Conservation (phyloP, 2,329 filamentous ascomycete genomes). For the Exserohilum turcica region DNA sequence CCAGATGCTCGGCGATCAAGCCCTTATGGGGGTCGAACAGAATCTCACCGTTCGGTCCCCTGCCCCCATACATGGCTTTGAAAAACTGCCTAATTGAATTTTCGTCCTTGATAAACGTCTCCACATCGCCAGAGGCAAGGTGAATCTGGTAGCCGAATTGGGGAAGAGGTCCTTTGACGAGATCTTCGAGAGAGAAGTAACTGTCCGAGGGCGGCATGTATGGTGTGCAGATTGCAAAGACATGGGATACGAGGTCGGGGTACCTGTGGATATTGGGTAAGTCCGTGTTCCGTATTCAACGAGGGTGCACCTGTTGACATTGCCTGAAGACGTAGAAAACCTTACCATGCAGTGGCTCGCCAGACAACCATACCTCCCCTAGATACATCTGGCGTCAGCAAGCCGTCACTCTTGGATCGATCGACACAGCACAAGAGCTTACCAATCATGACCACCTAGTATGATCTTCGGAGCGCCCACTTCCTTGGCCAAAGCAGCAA, state of each 20-base stretch:
- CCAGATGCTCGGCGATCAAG: slow-evolving; percentile 66
- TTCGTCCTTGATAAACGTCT: slow-evolving; percentile 56
- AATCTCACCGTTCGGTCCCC: slow-evolving; percentile 59
- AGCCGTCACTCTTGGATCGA: not conserved
- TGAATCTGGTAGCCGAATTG: slow-evolving; percentile 87
- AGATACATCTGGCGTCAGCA: slow-evolving; percentile 9
- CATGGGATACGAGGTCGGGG: slow-evolving; percentile 70
- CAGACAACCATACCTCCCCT: slow-evolving; percentile 79
- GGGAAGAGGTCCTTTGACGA: slow-evolving; percentile 63
- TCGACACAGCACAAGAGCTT: not conserved
- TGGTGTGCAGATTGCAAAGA: slow-evolving; percentile 81
- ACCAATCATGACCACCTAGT: slow-evolving; percentile 89
- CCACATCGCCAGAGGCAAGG: slow-evolving; percentile 67
- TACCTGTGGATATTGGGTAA: slow-evolving; percentile 11
- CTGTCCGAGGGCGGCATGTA: slow-evolving; percentile 62
- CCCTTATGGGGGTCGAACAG: slow-evolving; percentile 67
- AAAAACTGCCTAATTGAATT: slow-evolving; percentile 73
- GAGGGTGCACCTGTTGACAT: not conserved
- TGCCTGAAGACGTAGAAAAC: not conserved
- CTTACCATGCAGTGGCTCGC: slow-evolving; percentile 68
- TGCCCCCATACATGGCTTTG: slow-evolving; percentile 71
- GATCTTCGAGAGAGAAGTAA: slow-evolving; percentile 63
- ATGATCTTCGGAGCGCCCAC: slow-evolving; percentile 66
- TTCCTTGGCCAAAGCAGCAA: slow-evolving; percentile 71
- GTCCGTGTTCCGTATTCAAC: not conserved